These are phyloP conservation scores for Botrytis medusae DNA, from an alignment of 2,329 filamentous ascomycete species.

Conservation along the genomic window DNA sequence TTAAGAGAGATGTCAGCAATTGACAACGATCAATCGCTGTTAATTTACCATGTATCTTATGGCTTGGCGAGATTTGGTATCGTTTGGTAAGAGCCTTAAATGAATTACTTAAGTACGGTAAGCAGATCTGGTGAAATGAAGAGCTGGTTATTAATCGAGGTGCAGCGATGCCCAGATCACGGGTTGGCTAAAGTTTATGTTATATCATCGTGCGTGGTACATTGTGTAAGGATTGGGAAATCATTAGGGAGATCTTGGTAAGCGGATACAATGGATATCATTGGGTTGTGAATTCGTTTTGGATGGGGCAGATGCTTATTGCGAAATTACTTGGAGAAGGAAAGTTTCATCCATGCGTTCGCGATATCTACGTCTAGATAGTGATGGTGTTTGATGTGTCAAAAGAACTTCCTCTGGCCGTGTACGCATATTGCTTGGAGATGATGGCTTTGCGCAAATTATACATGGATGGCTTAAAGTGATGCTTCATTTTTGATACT, in stretches of 20 bases:
- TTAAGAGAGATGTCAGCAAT: conserved; percentile 1
- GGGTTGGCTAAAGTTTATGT: not conserved
- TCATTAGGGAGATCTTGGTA: not conserved
- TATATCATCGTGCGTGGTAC: not conserved
- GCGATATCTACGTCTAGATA: not conserved
- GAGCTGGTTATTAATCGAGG: not conserved
- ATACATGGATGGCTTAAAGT: not conserved
- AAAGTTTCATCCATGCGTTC: not conserved
- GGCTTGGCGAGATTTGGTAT: not conserved
- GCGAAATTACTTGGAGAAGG: not conserved
- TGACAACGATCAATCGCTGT: not conserved
- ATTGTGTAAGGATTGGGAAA: not conserved
- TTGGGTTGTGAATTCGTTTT: not conserved
- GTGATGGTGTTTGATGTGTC: not conserved
- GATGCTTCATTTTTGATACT: not conserved
- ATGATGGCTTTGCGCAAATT: not conserved
- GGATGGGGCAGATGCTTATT: not conserved
- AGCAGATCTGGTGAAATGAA: not conserved
- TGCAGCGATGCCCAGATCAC: not conserved
- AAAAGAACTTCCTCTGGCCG: not conserved
- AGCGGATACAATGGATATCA: not conserved
- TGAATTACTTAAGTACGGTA: not conserved
- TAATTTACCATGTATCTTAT: not conserved
- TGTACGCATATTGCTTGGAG: not conserved
- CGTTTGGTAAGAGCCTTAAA: not conserved